A percentile compares a stretch with the other conserved stretches of the same genome.
Conservation (phyloP, 768 basidiomycete genomes). For the Calvatia gigantea region DNA sequence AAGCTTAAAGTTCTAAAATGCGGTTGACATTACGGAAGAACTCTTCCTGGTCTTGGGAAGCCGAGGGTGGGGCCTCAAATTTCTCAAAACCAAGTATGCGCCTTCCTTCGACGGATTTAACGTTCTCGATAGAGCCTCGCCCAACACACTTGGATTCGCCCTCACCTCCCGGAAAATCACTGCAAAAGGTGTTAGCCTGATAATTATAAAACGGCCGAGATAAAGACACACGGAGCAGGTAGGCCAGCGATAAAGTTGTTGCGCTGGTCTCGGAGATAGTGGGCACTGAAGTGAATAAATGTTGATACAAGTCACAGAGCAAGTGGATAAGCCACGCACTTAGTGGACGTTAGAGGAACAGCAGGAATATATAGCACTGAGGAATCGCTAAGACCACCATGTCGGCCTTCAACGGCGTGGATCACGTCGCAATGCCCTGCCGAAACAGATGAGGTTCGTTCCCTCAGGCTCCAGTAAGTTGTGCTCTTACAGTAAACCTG, state of each 20-base stretch:
- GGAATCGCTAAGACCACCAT: slow-evolving; percentile 45
- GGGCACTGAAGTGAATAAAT: slow-evolving; percentile 30
- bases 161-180: slow-evolving; percentile 49
- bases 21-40: slow-evolving; percentile 18
- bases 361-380: slow-evolving; percentile 58
- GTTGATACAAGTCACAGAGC: background rate
- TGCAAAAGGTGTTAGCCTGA: background rate
- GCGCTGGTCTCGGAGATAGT: slow-evolving; percentile 48
- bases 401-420: slow-evolving; percentile 51
- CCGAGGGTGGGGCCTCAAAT: slow-evolving; percentile 18
- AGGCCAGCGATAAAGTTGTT: slow-evolving; percentile 42
- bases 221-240: slow-evolving; percentile 41
- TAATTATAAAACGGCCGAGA: background rate
- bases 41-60: background rate
- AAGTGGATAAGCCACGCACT: slow-evolving; percentile 48
- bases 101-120: slow-evolving; percentile 31
- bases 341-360: slow-evolving; percentile 45
- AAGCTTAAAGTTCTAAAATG: slow-evolving; percentile 16
- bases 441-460: slow-evolving; percentile 23
- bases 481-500: slow-evolving; percentile 50
- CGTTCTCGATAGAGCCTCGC: slow-evolving; percentile 31
- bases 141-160: slow-evolving; percentile 44
- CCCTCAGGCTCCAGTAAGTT: slow-evolving; percentile 24
- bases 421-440: slow-evolving; percentile 68
- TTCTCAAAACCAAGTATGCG: slow-evolving; percentile 40